Base-by-base conservation (phyloP, 2,329 filamentous ascomycete genomes). In the Tolypocladium tropicale region DNA sequence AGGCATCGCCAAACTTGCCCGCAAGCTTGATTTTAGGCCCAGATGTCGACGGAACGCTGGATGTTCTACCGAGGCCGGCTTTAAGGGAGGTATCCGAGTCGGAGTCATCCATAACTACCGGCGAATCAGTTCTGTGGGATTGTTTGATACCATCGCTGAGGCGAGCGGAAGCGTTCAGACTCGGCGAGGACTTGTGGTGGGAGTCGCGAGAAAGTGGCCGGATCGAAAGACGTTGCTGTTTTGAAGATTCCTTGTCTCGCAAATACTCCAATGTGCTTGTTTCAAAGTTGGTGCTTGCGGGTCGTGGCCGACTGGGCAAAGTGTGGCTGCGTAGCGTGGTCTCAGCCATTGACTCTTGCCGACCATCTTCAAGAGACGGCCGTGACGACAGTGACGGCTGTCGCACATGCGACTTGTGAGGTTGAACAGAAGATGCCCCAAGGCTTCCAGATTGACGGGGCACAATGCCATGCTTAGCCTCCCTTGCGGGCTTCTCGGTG, bases 1-100 rank as follows among this genome's bases (percentile, higher is more conserved):
- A 96, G 3, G 93, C 92, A 64, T 96, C 92, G 0, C 92, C 90
- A 68, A 97, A 96, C 63, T 88, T 90, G 28, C 91, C 89, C 6
- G 85, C 86, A n/a, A 96, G 77, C 39, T 95, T 83, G 56, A 84
- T 89, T 70, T 94, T 95, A 30, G 88, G 88, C 41, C 84, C 84
- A 7, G 87, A 84, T 21, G 90, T 72, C 0, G 86, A 84, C 55
- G 88, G 79, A 1, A 95, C 72, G 68, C 89, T 94, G 1, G 85
- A 79, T 12, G 89, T 82, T 69, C 95, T 95, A 51, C 75, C 74
- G 61, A 78, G 62, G 50, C 70, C 74, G 4, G 73, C 79, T 58
- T 81, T 84, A 61, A 63, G 63, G 18, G 41, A 21, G 3, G 76
- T 79, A 65, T 84, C 80, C 50, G 76, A 73, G 53, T 82, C 82